These are phyloP conservation scores for Picochlorum costavermella DNA, from an alignment of 139 green algal species.

Conservation along the genomic window DNA sequence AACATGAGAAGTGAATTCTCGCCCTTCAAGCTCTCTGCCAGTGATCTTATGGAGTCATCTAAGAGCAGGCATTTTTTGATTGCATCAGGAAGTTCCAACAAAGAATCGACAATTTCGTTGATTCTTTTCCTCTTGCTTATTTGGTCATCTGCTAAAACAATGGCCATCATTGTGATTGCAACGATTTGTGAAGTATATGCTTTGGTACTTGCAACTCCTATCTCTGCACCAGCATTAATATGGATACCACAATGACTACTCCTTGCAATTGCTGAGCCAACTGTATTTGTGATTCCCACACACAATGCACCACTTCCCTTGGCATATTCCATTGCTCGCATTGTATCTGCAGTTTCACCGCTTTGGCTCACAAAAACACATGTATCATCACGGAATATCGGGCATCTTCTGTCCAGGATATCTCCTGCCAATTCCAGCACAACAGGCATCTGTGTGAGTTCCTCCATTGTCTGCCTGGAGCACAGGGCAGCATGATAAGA, in stretches of 20 bases:
- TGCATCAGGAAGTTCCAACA: conserved; percentile 46
- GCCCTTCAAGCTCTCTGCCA: conserved; percentile 47
- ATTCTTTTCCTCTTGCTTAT: conserved; percentile 33
- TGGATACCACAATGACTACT: conserved; percentile 65
- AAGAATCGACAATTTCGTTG: conserved; percentile 52
- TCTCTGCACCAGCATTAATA: conserved; percentile 72
- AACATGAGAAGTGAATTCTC: conserved; percentile 52
- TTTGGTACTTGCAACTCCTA: conserved; percentile 71
- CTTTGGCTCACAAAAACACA: conserved; percentile 57
- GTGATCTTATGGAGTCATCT: conserved; percentile 40
- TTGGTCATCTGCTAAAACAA: conserved; percentile 56
- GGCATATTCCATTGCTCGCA: conserved; percentile 52
- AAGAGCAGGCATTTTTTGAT: conserved; percentile 34
- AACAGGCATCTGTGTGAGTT: conserved; percentile 44
- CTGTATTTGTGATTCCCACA: conserved; percentile 73
- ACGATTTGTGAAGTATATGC: conserved; percentile 53
- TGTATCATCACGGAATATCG: conserved; percentile 64
- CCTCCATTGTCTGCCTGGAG: conserved; percentile 43
- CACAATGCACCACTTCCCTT: conserved; percentile 56
- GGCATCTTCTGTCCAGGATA: conserved; percentile 51
- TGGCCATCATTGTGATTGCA: conserved; percentile 57
- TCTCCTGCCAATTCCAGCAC: conserved; percentile 64
- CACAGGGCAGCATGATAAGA: conserved; percentile 56
- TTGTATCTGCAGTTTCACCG: conserved; percentile 70
- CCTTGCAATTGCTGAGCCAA: conserved; percentile 64